A percentile compares a stretch with the other conserved stretches of the same genome.
These are phyloP conservation scores for Linnemannia exigua DNA, from an alignment of 192 early-diverging fungal species.

Conservation along the genomic window DNA sequence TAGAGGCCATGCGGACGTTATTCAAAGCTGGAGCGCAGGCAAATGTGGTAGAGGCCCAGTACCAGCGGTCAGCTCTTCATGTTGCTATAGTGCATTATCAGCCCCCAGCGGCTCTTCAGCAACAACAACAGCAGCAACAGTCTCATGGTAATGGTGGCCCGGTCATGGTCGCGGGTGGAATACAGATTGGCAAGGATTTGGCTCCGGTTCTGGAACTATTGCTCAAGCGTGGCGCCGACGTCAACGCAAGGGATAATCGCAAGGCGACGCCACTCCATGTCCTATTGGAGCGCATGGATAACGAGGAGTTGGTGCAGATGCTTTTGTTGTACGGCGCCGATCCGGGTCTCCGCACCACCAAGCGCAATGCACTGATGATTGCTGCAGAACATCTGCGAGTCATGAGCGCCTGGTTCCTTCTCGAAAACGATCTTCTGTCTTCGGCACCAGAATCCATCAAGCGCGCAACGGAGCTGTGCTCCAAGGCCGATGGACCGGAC, in stretches of 20 bases:
- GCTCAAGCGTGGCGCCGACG: conserved; percentile 48
- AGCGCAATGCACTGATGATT: conserved; percentile 37
- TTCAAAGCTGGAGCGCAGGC: conserved; percentile 45
- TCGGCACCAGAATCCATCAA: conserved; percentile 50
- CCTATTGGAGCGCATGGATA: conserved; percentile 45
- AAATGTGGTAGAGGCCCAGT: conserved; percentile 21
- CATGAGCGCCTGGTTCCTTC: conserved; percentile 52
- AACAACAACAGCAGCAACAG: not conserved
- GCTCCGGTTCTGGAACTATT: conserved; percentile 43
- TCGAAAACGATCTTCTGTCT: conserved; percentile 55
- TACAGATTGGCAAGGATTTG: not conserved
- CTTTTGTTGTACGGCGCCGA: conserved; percentile 51
- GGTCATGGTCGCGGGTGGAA: not conserved
- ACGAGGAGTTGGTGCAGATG: conserved; percentile 53
- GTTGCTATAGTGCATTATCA: conserved; percentile 40
- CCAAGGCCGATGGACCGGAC: conserved; percentile 53
- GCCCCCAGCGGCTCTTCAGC: conserved; percentile 13
- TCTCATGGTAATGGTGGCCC: not conserved
- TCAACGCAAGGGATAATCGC: conserved; percentile 35
- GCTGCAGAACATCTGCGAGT: conserved; percentile 47
- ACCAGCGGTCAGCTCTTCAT: conserved; percentile 37
- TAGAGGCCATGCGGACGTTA: conserved; percentile 40
- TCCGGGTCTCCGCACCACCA: conserved; percentile 36
- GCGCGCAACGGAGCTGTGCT: conserved; percentile 40
- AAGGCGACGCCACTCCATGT: conserved; percentile 42